phyloP scores from a whole-genome alignment of 2,329 filamentous ascomycete species.

The Pyrenochaeta sp. region DNA sequence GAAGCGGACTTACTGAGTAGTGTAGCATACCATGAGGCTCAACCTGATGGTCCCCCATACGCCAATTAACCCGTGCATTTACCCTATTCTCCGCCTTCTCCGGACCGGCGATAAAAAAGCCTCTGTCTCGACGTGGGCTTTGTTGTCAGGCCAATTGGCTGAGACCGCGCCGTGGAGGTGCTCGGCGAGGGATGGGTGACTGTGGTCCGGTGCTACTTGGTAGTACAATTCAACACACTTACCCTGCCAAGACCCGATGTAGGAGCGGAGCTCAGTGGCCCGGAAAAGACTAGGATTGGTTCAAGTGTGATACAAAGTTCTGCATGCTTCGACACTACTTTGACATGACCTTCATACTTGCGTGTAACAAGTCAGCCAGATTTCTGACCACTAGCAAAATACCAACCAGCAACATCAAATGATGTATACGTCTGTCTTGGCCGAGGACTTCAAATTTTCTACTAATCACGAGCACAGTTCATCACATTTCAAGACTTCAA shows the following conservation, averaged over 20 bases:
- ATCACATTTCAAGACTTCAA: no score
- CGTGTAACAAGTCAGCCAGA: no score
- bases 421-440: no score
- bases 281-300: no score
- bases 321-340: no score
- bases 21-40: conserved; percentile 25
- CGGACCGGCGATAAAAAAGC: not conserved
- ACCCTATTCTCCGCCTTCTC: conserved; percentile 30
- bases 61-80: conserved; percentile 22
- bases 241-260: not conserved
- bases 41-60: conserved; percentile 13
- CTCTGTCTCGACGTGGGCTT: conserved; percentile 11
- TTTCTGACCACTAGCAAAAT: no score
- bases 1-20: conserved; percentile 29
- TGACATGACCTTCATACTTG: no score
- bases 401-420: no score
- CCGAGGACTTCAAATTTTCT: no score
- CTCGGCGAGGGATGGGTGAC: not conserved
- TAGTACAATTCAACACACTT: conserved; percentile 2
- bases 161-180: conserved; percentile 2
- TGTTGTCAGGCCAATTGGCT: conserved; percentile 13
- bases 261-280: no score
- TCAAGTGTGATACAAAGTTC: no score
- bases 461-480: no score
- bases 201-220: not conserved